phyloP scores from a whole-genome alignment of 2,329 filamentous ascomycete species.

The Penicillium sp. region DNA sequence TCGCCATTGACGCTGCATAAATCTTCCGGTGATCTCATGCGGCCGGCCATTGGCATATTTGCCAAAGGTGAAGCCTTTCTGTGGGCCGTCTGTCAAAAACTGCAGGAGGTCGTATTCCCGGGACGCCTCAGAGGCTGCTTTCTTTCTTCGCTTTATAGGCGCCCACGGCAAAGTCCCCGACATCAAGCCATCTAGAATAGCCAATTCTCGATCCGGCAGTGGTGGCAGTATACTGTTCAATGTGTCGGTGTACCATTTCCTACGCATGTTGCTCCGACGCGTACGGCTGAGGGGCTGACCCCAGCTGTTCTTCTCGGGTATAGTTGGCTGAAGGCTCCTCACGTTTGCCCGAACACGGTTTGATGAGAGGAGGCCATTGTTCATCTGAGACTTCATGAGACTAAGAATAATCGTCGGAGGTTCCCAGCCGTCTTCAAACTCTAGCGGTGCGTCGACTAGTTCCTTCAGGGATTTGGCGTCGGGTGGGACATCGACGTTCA shows the following conservation, averaged over 20 bases:
- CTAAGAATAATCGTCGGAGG: conserved; percentile 29
- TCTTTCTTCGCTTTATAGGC: conserved; percentile 25
- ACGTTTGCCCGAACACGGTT: conserved; percentile 22
- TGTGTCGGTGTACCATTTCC: conserved; percentile 35
- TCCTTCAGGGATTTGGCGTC: conserved; percentile 21
- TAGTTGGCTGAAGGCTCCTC: conserved; percentile 26
- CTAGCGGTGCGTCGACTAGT: conserved; percentile 14
- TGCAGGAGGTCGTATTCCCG: conserved; percentile 19
- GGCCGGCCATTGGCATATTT: conserved; percentile 35
- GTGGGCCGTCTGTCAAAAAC: conserved; percentile 35
- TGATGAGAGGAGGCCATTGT: conserved; percentile 25
- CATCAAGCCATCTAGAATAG: conserved; percentile 32
- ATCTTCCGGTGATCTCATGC: conserved; percentile 37
- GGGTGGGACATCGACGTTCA: conserved; percentile 25
- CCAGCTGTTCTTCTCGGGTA: conserved; percentile 39
- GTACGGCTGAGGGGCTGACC: conserved; percentile 27
- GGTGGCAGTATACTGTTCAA: conserved; percentile 36
- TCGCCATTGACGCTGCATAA: conserved; percentile 39
- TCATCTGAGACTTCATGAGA: conserved; percentile 35
- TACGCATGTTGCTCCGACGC: conserved; percentile 35
- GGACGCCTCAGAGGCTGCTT: background rate
- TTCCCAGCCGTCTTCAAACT: conserved; percentile 33
- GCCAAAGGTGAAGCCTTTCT: conserved; percentile 34
- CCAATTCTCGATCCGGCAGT: conserved; percentile 36
- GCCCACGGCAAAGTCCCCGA: conserved; percentile 32